Base-by-base conservation (phyloP, 2,329 filamentous ascomycete genomes). In the Lecanicillium sp. region DNA sequence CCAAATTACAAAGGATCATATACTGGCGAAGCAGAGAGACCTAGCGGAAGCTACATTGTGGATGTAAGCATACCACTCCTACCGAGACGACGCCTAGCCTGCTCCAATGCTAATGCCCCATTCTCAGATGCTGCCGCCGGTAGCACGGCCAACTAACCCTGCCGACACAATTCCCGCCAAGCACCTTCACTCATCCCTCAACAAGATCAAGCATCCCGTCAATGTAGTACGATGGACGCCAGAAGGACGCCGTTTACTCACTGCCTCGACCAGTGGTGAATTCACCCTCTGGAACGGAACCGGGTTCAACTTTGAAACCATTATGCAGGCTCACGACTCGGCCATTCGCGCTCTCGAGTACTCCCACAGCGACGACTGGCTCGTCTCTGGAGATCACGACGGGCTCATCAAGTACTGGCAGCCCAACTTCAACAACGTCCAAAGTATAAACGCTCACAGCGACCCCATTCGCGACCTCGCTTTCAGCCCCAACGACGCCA, bases 271-370 rank as follows among this genome's bases (percentile, higher is more conserved):
- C 49, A 96, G 90, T 58, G 92, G 92, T 54, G 92, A 98, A 59
- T 98, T 98, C 54, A 98, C 94, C 29, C 65, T 98, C 4, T 98
- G 92, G 92, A 98, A 98, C 58, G 92, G 92, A 46, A 96, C 90
- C 31, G 90, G 88, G 17, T 98, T 98, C 74, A 96, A 98, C 61
- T 98, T 98, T 52, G 92, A 98, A 65, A 96, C 92, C 4, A 95
- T 98, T 19, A 95, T 95, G 85, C 89, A 95, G 68, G 90, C 90
- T 29, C 90, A 96, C 60, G 90, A 95, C 62, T 80, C 81, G 40
- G 85, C 86, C 28, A 88, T 95, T 48, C 78, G 87, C 50, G 81
- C 84, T 9, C 71, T 89, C 33, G 78, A 80, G 47, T 98, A 95
- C 68, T 94, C 92, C 3, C 86, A 96, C 62, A 94, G 85, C 51